These are phyloP conservation scores for Melaleuca quinquenervia DNA, from an alignment of 345 rosid species.

Conservation along the genomic window DNA sequence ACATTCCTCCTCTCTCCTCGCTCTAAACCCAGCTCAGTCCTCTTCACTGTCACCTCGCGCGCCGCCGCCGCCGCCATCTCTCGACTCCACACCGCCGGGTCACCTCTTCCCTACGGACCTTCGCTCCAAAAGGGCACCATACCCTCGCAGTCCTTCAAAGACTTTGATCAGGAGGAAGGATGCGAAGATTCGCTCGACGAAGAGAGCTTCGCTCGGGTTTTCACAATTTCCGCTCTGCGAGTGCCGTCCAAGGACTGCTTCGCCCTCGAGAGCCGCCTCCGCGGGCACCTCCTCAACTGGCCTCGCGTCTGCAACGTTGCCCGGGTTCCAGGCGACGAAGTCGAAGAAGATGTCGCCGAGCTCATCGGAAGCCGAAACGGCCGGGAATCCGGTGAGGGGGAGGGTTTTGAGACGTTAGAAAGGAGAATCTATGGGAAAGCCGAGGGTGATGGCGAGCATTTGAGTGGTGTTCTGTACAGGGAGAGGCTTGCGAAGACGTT, in stretches of 20 bases:
- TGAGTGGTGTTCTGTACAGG: constrained; percentile 51
- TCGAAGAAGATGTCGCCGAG: constrained; percentile 31
- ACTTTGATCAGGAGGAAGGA: constrained; percentile 10
- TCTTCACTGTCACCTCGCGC: constrained; percentile 15
- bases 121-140: constrained; percentile 61
- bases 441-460: constrained; percentile 35
- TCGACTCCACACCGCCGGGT: not conserved
- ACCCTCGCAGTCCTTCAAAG: constrained; percentile 7
- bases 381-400: constrained; percentile 2
- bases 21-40: not conserved
- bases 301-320: constrained; percentile 70
- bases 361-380: constrained; percentile 12
- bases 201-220: constrained; percentile 46
- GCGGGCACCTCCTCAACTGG: constrained; percentile 87
- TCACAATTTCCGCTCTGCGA: constrained; percentile 50
- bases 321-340: constrained; percentile 68
- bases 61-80: constrained; percentile 1
- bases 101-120: constrained; percentile 51
- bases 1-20: not conserved
- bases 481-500: constrained; percentile 54
- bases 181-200: constrained; percentile 17
- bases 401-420: constrained; percentile 17
- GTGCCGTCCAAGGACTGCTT: constrained; percentile 60
- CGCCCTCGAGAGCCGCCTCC: constrained; percentile 60
- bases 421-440: constrained; percentile 36